phyloP scores from a whole-genome alignment of 345 rosid species.

The Conringia planisiliqua region DNA sequence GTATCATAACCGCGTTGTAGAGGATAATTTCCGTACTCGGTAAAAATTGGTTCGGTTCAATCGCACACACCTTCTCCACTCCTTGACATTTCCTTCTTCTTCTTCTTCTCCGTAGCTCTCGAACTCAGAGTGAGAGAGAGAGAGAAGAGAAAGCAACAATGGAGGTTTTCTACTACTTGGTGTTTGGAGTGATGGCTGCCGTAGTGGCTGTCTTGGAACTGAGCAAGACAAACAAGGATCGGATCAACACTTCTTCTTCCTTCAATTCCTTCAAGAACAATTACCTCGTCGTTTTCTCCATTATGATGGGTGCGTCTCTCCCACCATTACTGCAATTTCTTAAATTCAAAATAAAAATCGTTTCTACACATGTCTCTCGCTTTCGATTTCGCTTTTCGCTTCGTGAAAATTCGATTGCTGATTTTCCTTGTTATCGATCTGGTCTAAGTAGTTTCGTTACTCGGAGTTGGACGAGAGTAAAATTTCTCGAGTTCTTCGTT shows the following conservation, averaged over 20 bases:
- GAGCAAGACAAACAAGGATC: slow-evolving; percentile 68
- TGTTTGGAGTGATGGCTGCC: slow-evolving; percentile 61
- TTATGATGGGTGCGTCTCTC: slow-evolving; percentile 69
- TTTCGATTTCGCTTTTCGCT: background rate
- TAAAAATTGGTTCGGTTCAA: slow-evolving; percentile 10
- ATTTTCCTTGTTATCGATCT: background rate
- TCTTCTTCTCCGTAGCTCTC: background rate
- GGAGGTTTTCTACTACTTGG: slow-evolving; percentile 68
- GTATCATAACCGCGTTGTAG: background rate
- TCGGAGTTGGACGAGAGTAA: background rate
- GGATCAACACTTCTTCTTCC: slow-evolving; percentile 68
- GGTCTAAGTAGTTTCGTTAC: slow-evolving; percentile 1
- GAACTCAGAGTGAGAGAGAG: background rate
- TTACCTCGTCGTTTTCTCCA: slow-evolving; percentile 82
- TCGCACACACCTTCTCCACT: background rate
- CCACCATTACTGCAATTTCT: background rate
- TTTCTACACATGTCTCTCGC: background rate
- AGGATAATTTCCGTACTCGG: background rate
- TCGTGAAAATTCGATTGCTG: background rate
- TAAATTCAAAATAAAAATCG: background rate
- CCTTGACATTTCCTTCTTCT: background rate
- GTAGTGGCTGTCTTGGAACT: slow-evolving; percentile 69
- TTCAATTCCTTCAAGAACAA: slow-evolving; percentile 87
- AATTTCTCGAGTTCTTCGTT: background rate
- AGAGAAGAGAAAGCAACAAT: slow-evolving; percentile 31